These are phyloP conservation scores for Candida pseudoviswanathii DNA, from an alignment of 1,139 yeast species.

Conservation along the genomic window DNA sequence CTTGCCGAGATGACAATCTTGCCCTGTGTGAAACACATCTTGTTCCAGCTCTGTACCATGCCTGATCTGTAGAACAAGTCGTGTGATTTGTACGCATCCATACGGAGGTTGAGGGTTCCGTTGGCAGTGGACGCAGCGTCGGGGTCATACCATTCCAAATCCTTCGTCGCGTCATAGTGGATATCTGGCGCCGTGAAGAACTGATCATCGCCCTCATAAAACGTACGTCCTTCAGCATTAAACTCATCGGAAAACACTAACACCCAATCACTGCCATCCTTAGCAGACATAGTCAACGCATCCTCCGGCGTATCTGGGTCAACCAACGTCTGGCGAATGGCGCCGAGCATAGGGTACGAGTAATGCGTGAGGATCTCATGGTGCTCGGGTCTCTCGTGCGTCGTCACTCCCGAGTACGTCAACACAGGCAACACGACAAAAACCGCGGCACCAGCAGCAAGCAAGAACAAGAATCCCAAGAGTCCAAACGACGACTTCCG, in stretches of 20 bases:
- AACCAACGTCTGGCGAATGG: constrained; percentile 61
- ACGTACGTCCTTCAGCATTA: constrained; percentile 79
- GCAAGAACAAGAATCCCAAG: constrained; percentile 57
- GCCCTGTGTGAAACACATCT: constrained; percentile 80
- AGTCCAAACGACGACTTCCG: constrained; percentile 59
- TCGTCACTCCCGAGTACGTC: constrained; percentile 68
- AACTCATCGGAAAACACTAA: constrained; percentile 85
- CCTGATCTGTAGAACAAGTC: constrained; percentile 76
- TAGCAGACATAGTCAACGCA: constrained; percentile 48
- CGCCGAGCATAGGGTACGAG: constrained; percentile 59
- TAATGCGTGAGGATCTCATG: constrained; percentile 57
- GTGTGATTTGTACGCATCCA: constrained; percentile 78
- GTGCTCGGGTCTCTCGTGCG: constrained; percentile 30
- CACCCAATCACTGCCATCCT: constrained; percentile 62
- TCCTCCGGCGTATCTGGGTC: constrained; percentile 78
- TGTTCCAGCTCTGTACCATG: constrained; percentile 86
- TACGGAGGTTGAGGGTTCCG: constrained; percentile 62
- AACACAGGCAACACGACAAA: constrained; percentile 76
- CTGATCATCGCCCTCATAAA: constrained; percentile 82
- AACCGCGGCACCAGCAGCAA: constrained; percentile 57
- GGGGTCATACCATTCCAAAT: constrained; percentile 88
- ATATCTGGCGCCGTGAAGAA: constrained; percentile 78
- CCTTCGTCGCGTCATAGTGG: constrained; percentile 78
- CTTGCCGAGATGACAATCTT: constrained; percentile 67
- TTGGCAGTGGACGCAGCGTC: constrained; percentile 72